Evolutionary conservation across 1,284 basidiomycete genomes (phyloP).

Genomic region (Singerocomus inundabilis): DNA sequence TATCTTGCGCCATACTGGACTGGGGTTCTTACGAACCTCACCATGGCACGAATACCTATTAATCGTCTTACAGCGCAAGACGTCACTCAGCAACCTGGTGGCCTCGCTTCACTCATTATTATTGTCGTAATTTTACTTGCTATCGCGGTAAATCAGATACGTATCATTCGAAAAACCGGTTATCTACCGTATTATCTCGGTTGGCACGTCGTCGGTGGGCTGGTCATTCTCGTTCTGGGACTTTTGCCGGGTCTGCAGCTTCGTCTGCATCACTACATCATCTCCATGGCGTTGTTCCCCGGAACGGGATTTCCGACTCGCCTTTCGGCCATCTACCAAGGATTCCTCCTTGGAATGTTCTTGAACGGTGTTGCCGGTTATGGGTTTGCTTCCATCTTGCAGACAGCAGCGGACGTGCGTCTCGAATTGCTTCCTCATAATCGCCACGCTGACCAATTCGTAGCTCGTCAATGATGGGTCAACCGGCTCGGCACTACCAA

Average conservation of each 20-base stretch:
- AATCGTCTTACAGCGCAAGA: constrained; percentile 72
- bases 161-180: constrained; percentile 83
- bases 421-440: constrained; percentile 1
- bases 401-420: constrained; percentile 71
- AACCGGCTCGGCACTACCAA: constrained; percentile 65
- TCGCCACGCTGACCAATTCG: constrained; percentile 1
- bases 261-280: constrained; percentile 74
- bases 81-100: constrained; percentile 66
- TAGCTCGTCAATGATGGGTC: constrained; percentile 72
- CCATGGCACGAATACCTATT: constrained; percentile 70
- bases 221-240: constrained; percentile 65
- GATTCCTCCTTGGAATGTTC: constrained; percentile 81
- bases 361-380: constrained; percentile 75
- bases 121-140: constrained; percentile 62
- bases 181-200: constrained; percentile 73
- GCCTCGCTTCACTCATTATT: constrained; percentile 69
- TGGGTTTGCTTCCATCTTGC: constrained; percentile 77
- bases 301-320: constrained; percentile 82
- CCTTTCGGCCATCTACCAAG: constrained; percentile 75
- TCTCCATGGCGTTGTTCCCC: constrained; percentile 74
- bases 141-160: constrained; percentile 70
- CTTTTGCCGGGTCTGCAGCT: constrained; percentile 68
- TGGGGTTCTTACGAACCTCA: constrained; percentile 68
- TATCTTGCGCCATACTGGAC: constrained; percentile 82
- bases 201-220: constrained; percentile 69